Evolutionary conservation across 441 rosid genomes (phyloP), one percentile per base, ranked within the genome.

Genomic region (Metrosideros polymorpha): DNA sequence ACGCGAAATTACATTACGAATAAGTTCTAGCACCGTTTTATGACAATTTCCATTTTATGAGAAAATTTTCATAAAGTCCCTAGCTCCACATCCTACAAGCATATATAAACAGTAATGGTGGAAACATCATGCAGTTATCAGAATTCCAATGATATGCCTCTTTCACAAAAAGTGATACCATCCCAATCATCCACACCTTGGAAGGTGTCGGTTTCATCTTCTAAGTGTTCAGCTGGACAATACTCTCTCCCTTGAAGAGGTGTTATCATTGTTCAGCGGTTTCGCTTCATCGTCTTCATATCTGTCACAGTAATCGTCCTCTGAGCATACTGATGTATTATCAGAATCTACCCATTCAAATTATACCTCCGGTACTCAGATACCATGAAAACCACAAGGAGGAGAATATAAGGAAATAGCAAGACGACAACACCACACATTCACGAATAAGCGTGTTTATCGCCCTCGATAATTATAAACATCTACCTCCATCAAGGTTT

Each of bases 141-240:
- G 66, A 7, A 29, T 71, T 71, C 47, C 3, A 1, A 56, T 82
- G 32, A 66, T 56, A 86, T 86, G 66, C 27, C 27, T 54, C 79
- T 71, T 71, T 71, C 22, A 71, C 7, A 71, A 63, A 84, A 87
- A 85, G 90, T 53, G 86, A 32, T 94, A 97, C 99, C 99, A 88
- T 97, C 98, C 97, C 95, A 95, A 85, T 97, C 98, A 93, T 95
- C 94, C 85, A 90, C 98, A 54, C 76, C 89, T 86, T 91, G 92
- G 82, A 92, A 94, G 90, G 90, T 87, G 88, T 96, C 97, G 3
- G 91, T 89, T 35, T 94, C 99, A 91, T 93, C 94, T 93, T 96
- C 99, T 90, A 93, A 87, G 91, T 90, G 93, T 84, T 94, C 97
- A 71, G 91, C 92, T 29, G 97, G n/a, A 92, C 91, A 95, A 85